Evolutionary conservation across 1,284 basidiomycete genomes (phyloP), one percentile per base, ranked within the genome.

Genomic region (Rhodotorula sp.): DNA sequence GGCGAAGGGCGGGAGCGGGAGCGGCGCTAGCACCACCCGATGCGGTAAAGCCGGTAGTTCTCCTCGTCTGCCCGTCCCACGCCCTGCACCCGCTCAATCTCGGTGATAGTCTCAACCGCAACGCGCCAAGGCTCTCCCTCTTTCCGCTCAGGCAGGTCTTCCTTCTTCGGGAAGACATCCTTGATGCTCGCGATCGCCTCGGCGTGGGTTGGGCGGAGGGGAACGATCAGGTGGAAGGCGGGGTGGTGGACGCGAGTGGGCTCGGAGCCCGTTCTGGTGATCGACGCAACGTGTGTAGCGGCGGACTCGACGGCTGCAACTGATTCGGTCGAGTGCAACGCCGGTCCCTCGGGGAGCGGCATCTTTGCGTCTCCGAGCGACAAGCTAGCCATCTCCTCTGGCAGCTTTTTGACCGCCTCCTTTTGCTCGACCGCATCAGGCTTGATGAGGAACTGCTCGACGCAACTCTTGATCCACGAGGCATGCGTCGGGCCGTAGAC

Each of bases 401-500:
- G 30, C 2, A 67, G 39, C 0, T 53, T 22, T 7, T n/a, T n/a
- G 17, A 30, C n/a, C n/a, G 58, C 29, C 20, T 32, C 36, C 27
- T 22, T 13, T 11, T 56, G 30, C 11, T 27, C 59, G 19, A 49
- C 34, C 9, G 48, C 48, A 44, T 73, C 65, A 1, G 86, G 85
- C 65, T 78, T 81, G 39, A 81, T 81, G 24, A 92, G 84, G 20
- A 90, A 83, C 15, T 76, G 81, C 17, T 77, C 76, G 34, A 90
- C 83, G 72, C 86, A 88, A 8, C 80, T 79, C 59, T 83, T 84
- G 76, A 92, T 87, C 89, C 90, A 91, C 1, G 76, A 52, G 0
- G 88, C 86, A 71, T 92, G 90, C 17, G 84, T 81, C 0, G 83
- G 78, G 78, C 91, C 90, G 79, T 92, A 92, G 7, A 91, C 79